These are phyloP conservation scores for Pelargonium fulgidum DNA, from an alignment of 441 rosid genomes.

Conservation along the genomic window DNA sequence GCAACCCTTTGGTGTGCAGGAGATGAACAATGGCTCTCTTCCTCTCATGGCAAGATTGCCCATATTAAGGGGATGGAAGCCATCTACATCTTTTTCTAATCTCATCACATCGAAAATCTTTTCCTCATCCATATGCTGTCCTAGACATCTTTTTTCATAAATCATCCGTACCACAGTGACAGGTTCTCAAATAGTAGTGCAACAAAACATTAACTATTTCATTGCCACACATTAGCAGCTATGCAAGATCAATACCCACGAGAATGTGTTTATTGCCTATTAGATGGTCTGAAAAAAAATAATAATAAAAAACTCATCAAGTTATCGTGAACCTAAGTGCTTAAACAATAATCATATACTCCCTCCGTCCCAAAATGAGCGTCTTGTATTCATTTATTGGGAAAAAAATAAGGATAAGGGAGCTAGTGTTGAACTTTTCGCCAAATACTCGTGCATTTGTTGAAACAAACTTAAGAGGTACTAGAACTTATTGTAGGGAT, in stretches of 20 bases:
- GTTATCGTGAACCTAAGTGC: background rate
- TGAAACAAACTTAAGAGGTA: no score
- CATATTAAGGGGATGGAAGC: constrained; percentile 74
- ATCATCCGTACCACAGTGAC: constrained; percentile 17
- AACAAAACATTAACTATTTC: constrained; percentile 17
- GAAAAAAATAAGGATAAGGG: no score
- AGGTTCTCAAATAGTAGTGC: constrained; percentile 19
- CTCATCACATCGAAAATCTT: constrained; percentile 58
- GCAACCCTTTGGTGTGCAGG: constrained; percentile 85
- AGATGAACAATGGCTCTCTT: constrained; percentile 68
- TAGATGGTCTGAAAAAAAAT: constrained; percentile 5
- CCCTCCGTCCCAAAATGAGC: no score
- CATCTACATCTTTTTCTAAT: constrained; percentile 86
- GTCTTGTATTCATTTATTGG: no score
- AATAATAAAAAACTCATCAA: constrained; percentile 3
- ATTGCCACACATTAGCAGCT: constrained; percentile 4
- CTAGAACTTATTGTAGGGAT: no score
- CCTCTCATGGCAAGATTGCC: constrained; percentile 92
- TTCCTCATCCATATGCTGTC: constrained; percentile 73
- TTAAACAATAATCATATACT: background rate
- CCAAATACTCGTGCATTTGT: no score
- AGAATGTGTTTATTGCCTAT: constrained; percentile 12
- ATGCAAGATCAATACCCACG: constrained; percentile 2
- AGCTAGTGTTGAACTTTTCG: no score
- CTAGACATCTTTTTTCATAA: constrained; percentile 22